Base-by-base conservation (phyloP, 306 rosid genomes). In the Malus fusca region DNA sequence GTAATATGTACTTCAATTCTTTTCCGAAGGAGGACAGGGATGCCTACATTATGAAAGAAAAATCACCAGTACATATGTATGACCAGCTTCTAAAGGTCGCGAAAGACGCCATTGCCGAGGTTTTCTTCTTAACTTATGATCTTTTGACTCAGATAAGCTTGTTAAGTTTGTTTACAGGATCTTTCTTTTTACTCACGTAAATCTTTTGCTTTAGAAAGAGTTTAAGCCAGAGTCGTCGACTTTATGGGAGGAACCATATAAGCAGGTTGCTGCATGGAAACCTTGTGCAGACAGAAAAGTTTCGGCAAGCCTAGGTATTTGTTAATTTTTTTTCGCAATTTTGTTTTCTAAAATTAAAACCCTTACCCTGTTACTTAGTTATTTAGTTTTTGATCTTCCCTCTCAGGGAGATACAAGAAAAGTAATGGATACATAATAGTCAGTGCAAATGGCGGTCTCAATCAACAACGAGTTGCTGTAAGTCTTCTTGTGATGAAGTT, bases 381-480 rank as follows among this genome's bases (percentile, higher is more conserved):
- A 26, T 37, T 85, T 42, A 33, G 51, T 64, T 64, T 79, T 62
- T 77, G 73, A 70, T 79, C 52, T 21, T 87, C 82, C 64, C 72
- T 71, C 72, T 73, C 95, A 94, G 97, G 87, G 53, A 90, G 75
- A 61, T 44, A 63, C 40, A 63, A 33, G 75, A 66, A 81, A 75
- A 84, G 73, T 77, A 95, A 95, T 77, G 99, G 99, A 80, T 92
- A 92, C 86, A 87, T 95, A 66, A 53, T 89, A 55, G 85, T 92
- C 79, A 92, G 99, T 80, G 97, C 99, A 69, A 95, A 92, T 80
- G 99, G 99, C 4, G 99, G 99, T 66, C 99, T 95, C 69, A 95
- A 95, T 84, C 99, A 95, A 83, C 99, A 95, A 76, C 85, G 97
- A 77, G 99, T 95, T 68, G 99, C 99, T 48, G 99, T 95, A 83